These are phyloP conservation scores for Mycena sanguinolenta DNA, from an alignment of 768 basidiomycete species.

Conservation along the genomic window DNA sequence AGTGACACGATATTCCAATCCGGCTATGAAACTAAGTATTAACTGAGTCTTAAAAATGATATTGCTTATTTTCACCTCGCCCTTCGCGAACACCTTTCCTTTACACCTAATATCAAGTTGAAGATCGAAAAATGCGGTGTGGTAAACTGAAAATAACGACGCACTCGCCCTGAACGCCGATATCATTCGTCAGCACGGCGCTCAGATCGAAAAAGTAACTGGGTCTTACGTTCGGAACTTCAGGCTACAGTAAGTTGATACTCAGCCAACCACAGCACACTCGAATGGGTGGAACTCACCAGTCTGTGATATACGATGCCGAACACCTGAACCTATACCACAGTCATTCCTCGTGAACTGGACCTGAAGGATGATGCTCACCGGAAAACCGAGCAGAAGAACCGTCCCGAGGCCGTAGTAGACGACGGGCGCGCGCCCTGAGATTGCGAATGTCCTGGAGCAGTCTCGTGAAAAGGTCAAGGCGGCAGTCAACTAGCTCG, in stretches of 20 bases:
- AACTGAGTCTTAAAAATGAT: no score
- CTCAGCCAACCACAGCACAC: no score
- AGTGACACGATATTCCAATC: conserved; percentile 32
- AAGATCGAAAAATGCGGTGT: background rate
- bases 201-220: background rate
- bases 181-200: background rate
- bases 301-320: conserved; percentile 26
- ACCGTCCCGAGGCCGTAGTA: conserved; percentile 16
- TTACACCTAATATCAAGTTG: no score
- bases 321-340: conserved; percentile 29
- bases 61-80: no score
- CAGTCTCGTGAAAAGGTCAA: no score
- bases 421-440: conserved; percentile 15
- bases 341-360: no score
- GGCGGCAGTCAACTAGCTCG: no score
- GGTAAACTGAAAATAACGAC: conserved; percentile 10
- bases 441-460: conserved; percentile 32
- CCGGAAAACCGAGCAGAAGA: conserved; percentile 21
- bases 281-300: conserved; percentile 7
- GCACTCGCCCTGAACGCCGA: conserved; percentile 14
- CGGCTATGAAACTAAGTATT: no score
- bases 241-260: no score
- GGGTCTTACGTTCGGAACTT: conserved; percentile 10
- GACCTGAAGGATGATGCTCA: no score
- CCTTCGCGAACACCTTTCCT: no score